A percentile compares a stretch with the other conserved stretches of the same genome.
Evolutionary conservation across 208 protist species (phyloP).

Genomic region (Acanthamoeba royreba): DNA sequence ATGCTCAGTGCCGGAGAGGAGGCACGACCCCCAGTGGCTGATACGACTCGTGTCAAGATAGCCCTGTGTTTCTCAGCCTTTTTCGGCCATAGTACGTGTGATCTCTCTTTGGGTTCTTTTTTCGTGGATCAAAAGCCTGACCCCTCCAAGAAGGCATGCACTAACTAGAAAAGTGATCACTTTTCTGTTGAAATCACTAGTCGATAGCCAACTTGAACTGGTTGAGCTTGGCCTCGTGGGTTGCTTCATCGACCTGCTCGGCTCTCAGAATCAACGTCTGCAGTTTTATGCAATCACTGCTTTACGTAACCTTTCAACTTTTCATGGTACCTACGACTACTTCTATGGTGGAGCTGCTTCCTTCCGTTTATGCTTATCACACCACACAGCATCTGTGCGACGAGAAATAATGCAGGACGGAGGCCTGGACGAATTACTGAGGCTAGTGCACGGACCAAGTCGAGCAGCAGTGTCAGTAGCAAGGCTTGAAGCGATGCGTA

Average conservation of each 20-base stretch:
- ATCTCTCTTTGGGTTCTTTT: background rate
- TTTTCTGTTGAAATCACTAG: no score
- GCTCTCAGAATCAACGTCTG: conserved; percentile 21
- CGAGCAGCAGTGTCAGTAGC: conserved; percentile 26
- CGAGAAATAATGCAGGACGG: background rate
- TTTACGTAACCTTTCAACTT: conserved; percentile 27
- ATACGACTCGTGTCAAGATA: background rate
- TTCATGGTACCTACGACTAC: background rate
- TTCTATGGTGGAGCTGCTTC: no score
- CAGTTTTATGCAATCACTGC: conserved; percentile 43
- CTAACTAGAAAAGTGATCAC: no score
- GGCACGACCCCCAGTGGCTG: background rate
- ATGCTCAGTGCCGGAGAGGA: background rate
- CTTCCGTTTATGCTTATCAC: no score
- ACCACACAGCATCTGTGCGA: conserved; percentile 1
- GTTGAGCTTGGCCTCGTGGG: conserved; percentile 3
- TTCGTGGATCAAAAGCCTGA: no score
- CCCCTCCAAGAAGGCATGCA: no score
- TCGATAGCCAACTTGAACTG: conserved; percentile 13
- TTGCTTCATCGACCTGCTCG: conserved; percentile 1
- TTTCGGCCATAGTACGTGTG: background rate
- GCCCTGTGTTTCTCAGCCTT: conserved; percentile 30
- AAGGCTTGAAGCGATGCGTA: conserved; percentile 9
- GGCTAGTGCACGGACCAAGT: background rate
- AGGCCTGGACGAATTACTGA: conserved; percentile 1